These are phyloP conservation scores for Salicornia ramosissima DNA, from an alignment of 148 eudicot genomes.

Conservation along the genomic window DNA sequence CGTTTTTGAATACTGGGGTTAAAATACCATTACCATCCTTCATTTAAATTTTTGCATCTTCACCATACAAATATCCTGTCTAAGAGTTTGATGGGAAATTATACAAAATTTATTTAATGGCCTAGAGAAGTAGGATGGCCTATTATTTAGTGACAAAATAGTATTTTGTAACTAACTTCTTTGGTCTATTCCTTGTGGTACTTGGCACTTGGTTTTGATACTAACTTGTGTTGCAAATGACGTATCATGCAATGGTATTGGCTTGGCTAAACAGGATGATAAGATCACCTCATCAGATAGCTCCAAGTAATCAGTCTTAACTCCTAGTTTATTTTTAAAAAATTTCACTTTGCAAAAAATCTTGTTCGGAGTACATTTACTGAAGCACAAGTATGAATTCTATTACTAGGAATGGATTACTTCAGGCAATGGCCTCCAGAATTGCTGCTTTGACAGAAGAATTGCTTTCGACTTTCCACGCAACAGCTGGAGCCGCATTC, in stretches of 20 bases:
- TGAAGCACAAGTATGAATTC: slow-evolving; percentile 22
- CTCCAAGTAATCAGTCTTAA: slow-evolving; percentile 57
- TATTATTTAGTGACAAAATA: not conserved
- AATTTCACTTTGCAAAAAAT: not conserved
- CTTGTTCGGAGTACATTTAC: slow-evolving; percentile 10
- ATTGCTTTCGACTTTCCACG: slow-evolving; percentile 54
- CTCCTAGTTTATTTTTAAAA: not conserved
- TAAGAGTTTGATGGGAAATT: not conserved
- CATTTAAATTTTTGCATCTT: not conserved
- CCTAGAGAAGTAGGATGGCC: too few species aligned
- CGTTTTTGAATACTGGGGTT: not conserved
- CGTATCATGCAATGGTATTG: slow-evolving; percentile 10
- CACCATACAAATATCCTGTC: not conserved
- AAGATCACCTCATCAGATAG: slow-evolving; percentile 54
- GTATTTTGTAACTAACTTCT: slow-evolving; percentile 5
- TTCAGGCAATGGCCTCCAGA: slow-evolving; percentile 87
- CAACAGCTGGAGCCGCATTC: slow-evolving; percentile 50
- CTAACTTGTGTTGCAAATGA: slow-evolving; percentile 6
- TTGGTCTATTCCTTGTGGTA: not conserved
- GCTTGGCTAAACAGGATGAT: slow-evolving; percentile 42
- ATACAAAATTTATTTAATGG: not conserved
- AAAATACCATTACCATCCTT: not conserved
- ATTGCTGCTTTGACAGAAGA: slow-evolving; percentile 63
- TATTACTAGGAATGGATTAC: slow-evolving; percentile 70
- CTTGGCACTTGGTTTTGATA: slow-evolving; percentile 22